Conservation (phyloP, 2,329 filamentous ascomycete genomes). For the Exophiala aquamarina region DNA sequence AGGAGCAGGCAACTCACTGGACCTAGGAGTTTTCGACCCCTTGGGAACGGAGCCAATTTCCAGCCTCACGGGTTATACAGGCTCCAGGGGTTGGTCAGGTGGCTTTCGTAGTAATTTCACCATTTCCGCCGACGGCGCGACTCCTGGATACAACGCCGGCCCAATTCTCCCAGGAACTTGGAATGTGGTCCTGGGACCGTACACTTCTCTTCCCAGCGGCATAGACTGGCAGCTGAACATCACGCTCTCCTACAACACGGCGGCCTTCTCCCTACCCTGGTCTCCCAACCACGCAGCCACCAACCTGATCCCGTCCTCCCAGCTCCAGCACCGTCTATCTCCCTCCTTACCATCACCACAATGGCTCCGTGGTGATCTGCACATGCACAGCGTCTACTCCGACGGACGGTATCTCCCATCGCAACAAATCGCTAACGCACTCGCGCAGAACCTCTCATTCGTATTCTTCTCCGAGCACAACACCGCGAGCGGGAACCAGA, state of each 20-base stretch:
- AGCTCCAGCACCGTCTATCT: conserved; percentile 2
- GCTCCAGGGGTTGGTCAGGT: conserved; percentile 25
- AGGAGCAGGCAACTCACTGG: too few relatives aligned
- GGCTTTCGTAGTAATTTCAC: conserved; percentile 27
- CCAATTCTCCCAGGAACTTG: conserved; percentile 25
- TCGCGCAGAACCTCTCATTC: conserved; percentile 24
- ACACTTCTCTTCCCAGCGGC: conserved; percentile 20
- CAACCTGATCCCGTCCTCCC: conserved; percentile 10
- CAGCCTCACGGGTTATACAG: conserved; percentile 10
- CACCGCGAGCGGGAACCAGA: conserved; percentile 26
- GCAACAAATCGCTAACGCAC: conserved; percentile 19
- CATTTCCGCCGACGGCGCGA: conserved; percentile 23
- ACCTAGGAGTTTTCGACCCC: too few relatives aligned
- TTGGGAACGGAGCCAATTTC: too few relatives aligned
- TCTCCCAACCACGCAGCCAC: conserved; percentile 4
- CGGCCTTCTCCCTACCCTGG: too few relatives aligned
- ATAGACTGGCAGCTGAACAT: conserved; percentile 28
- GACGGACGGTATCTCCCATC: conserved; percentile 26
- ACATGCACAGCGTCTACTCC: conserved; percentile 30
- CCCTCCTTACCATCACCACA: not conserved
- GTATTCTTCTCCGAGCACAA: conserved; percentile 31
- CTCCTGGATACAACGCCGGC: conserved; percentile 28
- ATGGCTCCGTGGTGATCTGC: conserved; percentile 29
- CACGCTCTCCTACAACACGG: conserved; percentile 15
- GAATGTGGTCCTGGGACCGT: conserved; percentile 28